These are phyloP conservation scores for Pythium monospermum DNA, from an alignment of 352 stramenopile genomes.

Conservation along the genomic window DNA sequence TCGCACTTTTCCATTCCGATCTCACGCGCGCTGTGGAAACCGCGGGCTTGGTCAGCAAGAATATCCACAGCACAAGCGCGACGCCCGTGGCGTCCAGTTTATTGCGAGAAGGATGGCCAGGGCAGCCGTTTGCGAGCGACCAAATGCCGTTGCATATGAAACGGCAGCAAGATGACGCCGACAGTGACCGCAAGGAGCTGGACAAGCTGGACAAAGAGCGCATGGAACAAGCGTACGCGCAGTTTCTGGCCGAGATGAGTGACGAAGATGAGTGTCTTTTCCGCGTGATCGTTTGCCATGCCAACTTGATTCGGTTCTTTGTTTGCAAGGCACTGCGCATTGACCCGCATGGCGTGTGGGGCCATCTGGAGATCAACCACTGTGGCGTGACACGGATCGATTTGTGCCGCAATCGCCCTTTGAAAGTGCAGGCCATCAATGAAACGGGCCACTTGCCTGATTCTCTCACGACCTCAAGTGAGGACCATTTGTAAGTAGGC, in stretches of 20 bases:
- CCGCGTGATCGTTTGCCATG: conserved; percentile 76
- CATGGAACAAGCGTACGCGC: conserved; percentile 60
- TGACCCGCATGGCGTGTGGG: conserved; percentile 51
- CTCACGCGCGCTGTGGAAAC: conserved; percentile 75
- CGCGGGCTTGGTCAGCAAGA: conserved; percentile 47
- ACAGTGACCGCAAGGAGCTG: conserved; percentile 32
- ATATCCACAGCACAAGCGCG: conserved; percentile 38
- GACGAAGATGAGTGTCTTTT: conserved; percentile 50
- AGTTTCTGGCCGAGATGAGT: conserved; percentile 33
- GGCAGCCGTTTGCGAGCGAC: conserved; percentile 47
- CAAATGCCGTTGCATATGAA: conserved; percentile 19
- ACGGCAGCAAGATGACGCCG: conserved; percentile 2
- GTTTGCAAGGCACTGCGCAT: conserved; percentile 69
- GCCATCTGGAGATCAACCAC: conserved; percentile 84
- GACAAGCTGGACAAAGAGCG: conserved; percentile 41
- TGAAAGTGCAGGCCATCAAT: conserved; percentile 76
- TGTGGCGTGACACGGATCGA: conserved; percentile 78
- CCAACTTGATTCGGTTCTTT: conserved; percentile 82
- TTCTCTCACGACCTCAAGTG: conserved; percentile 77
- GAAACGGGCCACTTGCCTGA: conserved; percentile 74
- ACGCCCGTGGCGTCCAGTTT: conserved; percentile 26
- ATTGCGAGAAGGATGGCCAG: conserved; percentile 75
- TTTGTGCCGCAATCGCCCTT: conserved; percentile 52
- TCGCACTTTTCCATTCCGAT: conserved; percentile 68
- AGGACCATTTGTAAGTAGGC: conserved; percentile 58